A percentile compares a stretch with the other conserved stretches of the same genome.
Conservation (phyloP, 768 basidiomycete species). For the Tricholoma saponaceum region DNA sequence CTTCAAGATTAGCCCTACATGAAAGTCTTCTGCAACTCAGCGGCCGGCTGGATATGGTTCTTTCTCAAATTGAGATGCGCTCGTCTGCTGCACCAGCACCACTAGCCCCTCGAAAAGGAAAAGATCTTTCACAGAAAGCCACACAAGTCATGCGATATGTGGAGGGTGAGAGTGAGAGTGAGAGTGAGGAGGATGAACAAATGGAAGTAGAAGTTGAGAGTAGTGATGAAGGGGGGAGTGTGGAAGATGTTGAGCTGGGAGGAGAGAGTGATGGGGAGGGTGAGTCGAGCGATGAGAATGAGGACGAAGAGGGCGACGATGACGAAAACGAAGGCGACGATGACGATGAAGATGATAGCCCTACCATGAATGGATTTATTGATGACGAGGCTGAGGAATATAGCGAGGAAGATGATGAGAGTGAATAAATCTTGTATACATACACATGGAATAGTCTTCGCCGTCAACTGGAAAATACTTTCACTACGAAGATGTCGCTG, state of each 20-base stretch:
- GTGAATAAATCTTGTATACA: constrained; percentile 34
- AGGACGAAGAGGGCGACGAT: constrained; percentile 48
- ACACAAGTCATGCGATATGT: constrained; percentile 52
- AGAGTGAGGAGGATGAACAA: constrained; percentile 53
- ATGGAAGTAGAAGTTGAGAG: constrained; percentile 61
- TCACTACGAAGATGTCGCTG: neutral
- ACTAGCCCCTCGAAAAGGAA: constrained; percentile 38
- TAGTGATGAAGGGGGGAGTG: constrained; percentile 65
- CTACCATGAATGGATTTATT: constrained; percentile 44
- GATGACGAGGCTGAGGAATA: constrained; percentile 56
- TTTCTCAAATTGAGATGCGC: constrained; percentile 90
- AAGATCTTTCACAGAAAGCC: constrained; percentile 26
- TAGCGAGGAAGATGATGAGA: constrained; percentile 45
- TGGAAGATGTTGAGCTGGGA: constrained; percentile 77
- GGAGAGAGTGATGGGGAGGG: constrained; percentile 54
- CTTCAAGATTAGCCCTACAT: constrained; percentile 74
- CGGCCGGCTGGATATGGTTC: constrained; percentile 89
- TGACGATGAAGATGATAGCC: constrained; percentile 35
- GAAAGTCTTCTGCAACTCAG: constrained; percentile 81
- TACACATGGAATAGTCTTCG: constrained; percentile 1
- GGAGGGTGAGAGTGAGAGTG: constrained; percentile 82
- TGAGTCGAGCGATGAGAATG: constrained; percentile 33
- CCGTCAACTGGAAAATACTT: neutral
- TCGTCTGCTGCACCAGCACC: constrained; percentile 65
- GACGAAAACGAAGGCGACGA: constrained; percentile 41